A percentile compares a stretch with the other conserved stretches of the same genome.
Conservation (phyloP, 75 land plant species). For the Sequoia sempervirens region DNA sequence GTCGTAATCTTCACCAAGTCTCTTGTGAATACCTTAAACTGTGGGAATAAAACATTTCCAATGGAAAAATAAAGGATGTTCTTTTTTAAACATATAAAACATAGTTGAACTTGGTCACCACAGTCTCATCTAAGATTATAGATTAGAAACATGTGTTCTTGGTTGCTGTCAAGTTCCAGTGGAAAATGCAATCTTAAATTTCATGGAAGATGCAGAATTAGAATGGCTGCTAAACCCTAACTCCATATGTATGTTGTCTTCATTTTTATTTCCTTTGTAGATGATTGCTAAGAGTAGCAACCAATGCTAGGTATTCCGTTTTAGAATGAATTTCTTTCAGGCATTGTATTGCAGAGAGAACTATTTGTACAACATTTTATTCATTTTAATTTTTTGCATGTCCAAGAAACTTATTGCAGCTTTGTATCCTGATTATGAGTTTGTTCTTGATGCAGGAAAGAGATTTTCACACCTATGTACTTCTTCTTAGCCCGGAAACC, state of each 20-base stretch:
- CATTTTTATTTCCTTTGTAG: background rate
- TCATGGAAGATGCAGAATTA: background rate
- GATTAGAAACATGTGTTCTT: background rate
- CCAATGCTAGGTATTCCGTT: background rate
- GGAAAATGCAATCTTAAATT: background rate
- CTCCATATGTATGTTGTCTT: background rate
- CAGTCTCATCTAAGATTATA: background rate
- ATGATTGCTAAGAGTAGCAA: background rate
- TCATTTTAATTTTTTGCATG: background rate
- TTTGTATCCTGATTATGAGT: background rate
- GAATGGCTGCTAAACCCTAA: background rate
- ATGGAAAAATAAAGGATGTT: background rate
- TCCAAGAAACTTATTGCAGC: background rate
- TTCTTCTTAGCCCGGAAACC: constrained; percentile 89
- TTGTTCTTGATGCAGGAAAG: constrained; percentile 58
- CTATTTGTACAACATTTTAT: background rate
- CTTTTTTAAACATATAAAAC: background rate
- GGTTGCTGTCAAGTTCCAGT: background rate
- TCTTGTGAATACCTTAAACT: background rate
- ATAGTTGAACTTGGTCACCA: background rate
- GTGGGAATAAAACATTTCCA: background rate
- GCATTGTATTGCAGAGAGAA: background rate
- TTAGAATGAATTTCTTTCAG: background rate
- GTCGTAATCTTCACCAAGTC: background rate
- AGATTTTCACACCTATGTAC: constrained; percentile 95